phyloP scores from a whole-genome alignment of 2,329 filamentous ascomycete genomes.

The Atkinsonella texensis region DNA sequence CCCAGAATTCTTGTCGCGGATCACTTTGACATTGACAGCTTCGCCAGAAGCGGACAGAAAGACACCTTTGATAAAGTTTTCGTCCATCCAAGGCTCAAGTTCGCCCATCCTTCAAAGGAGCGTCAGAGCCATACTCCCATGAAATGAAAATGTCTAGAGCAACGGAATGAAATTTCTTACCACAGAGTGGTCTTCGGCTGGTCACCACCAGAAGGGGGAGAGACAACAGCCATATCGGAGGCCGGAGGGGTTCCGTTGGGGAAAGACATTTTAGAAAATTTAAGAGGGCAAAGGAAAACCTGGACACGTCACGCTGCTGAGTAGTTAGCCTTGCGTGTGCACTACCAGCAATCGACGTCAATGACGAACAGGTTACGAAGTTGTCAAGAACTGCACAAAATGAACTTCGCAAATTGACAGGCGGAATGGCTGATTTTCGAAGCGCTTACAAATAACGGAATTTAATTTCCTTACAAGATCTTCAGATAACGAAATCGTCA shows the following conservation, averaged over 20 bases:
- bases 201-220: conserved; percentile 27
- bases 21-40: conserved; percentile 97
- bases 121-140: conserved; percentile 8
- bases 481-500: conserved; percentile 14
- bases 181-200: conserved; percentile 47
- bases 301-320: not conserved
- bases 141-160: too few relatives aligned
- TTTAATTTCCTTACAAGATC: conserved; percentile 11
- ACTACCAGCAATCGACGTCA: not conserved
- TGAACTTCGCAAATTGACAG: too few relatives aligned
- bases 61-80: conserved; percentile 93
- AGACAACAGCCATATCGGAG: conserved; percentile 23
- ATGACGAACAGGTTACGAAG: conserved; percentile 2
- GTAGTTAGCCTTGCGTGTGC: not conserved
- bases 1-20: conserved; percentile 98
- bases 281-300: not conserved
- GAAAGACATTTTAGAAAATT: conserved; percentile 21
- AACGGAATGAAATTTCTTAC: conserved; percentile 18
- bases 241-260: conserved; percentile 28
- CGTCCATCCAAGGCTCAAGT: conserved; percentile 97
- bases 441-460: conserved; percentile 1
- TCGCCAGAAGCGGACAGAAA: conserved; percentile 84
- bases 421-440: too few relatives aligned
- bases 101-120: conserved; percentile 75
- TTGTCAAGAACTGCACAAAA: conserved; percentile 1